A percentile compares a stretch with the other conserved stretches of the same genome.
phyloP scores from a whole-genome alignment of 495 filamentous ascomycete species.

The Cercophora sp. region DNA sequence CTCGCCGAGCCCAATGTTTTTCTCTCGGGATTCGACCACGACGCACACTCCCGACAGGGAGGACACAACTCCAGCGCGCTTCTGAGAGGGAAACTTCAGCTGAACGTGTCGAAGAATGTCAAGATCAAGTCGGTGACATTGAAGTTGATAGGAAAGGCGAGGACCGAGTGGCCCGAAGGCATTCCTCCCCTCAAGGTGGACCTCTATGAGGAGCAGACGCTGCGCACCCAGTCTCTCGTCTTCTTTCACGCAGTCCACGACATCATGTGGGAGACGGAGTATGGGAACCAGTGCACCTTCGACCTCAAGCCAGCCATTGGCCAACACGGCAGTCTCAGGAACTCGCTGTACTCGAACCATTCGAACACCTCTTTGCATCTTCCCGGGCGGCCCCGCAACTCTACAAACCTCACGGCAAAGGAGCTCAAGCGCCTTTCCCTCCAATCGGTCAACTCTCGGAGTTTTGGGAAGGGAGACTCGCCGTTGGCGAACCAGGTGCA shows the following conservation, averaged over 20 bases:
- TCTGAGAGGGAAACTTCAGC: conserved; percentile 75
- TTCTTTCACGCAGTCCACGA: conserved; percentile 74
- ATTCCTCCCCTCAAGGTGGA: conserved; percentile 87
- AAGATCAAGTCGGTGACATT: conserved; percentile 94
- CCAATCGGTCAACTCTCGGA: conserved; percentile 74
- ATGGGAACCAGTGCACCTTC: conserved; percentile 56
- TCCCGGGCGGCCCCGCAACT: conserved; percentile 21
- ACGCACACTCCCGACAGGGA: conserved; percentile 59
- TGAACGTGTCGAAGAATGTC: conserved; percentile 80
- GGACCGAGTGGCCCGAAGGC: conserved; percentile 96
- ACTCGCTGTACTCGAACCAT: conserved; percentile 43
- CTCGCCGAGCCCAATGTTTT: conserved; percentile 89
- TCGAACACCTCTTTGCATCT: conserved; percentile 24
- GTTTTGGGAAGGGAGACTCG: conserved; percentile 78
- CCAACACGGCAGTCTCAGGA: conserved; percentile 33
- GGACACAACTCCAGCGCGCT: conserved; percentile 63
- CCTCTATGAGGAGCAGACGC: conserved; percentile 72
- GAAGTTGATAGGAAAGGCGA: conserved; percentile 77
- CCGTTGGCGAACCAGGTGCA: conserved; percentile 58
- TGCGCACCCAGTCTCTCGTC: conserved; percentile 72
- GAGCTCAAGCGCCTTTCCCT: conserved; percentile 66
- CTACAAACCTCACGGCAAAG: conserved; percentile 38
- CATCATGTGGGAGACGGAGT: conserved; percentile 49
- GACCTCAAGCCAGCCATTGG: conserved; percentile 25
- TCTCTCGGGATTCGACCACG: conserved; percentile 86